Evolutionary conservation across 192 early-diverging fungal species (phyloP).

Genomic region (Umbelopsis sp.): DNA sequence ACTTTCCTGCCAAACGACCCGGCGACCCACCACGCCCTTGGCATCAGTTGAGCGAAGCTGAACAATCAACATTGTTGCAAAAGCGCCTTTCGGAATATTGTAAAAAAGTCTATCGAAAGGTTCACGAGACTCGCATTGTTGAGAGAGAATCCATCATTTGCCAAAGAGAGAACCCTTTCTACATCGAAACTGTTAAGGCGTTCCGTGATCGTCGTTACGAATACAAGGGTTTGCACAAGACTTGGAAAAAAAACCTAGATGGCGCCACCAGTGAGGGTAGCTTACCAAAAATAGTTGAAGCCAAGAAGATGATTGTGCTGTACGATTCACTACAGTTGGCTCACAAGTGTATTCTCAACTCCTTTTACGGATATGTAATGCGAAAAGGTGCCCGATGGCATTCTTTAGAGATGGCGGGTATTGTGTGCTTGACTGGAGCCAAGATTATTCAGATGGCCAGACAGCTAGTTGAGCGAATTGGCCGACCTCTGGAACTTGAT

Average conservation of each 20-base stretch:
- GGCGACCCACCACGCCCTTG: slow-evolving; percentile 60
- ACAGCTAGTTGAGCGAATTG: slow-evolving; percentile 88
- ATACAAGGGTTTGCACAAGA: slow-evolving; percentile 94
- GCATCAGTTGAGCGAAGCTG: slow-evolving; percentile 64
- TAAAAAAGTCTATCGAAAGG: slow-evolving; percentile 84
- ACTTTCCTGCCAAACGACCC: slow-evolving; percentile 68
- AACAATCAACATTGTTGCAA: slow-evolving; percentile 74
- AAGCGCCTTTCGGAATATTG: slow-evolving; percentile 87
- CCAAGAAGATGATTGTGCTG: slow-evolving; percentile 90
- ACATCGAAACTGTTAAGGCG: slow-evolving; percentile 93
- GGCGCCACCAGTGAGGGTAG: slow-evolving; percentile 68
- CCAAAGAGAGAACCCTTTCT: slow-evolving; percentile 98
- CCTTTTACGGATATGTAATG: slow-evolving; percentile 99
- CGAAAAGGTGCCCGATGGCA: slow-evolving; percentile 98
- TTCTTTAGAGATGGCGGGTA: slow-evolving; percentile 99
- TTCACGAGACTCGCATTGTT: slow-evolving; percentile 79
- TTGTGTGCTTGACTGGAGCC: slow-evolving; percentile 96
- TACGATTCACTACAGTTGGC: slow-evolving; percentile 98
- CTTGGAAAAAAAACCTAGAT: slow-evolving; percentile 85
- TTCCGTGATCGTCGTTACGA: slow-evolving; percentile 98
- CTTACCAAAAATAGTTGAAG: slow-evolving; percentile 71
- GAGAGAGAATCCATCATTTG: slow-evolving; percentile 91
- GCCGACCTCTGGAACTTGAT: slow-evolving; percentile 94
- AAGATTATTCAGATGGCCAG: slow-evolving; percentile 97
- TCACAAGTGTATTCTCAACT: slow-evolving; percentile 95